These are phyloP conservation scores for Xerocomellus amylosporus DNA, from an alignment of 768 basidiomycete species.

Conservation along the genomic window DNA sequence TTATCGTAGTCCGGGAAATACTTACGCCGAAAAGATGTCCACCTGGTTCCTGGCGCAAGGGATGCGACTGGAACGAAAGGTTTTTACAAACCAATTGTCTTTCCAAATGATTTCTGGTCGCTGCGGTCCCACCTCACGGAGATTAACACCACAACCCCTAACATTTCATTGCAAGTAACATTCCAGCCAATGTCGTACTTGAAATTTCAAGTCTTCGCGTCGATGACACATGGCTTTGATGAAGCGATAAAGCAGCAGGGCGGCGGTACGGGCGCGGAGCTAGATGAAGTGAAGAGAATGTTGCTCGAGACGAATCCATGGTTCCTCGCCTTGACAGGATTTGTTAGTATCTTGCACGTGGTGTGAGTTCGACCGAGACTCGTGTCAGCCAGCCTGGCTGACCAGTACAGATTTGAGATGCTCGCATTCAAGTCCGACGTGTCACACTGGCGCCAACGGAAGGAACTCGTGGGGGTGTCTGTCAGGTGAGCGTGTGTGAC, in stretches of 20 bases:
- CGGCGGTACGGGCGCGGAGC: slow-evolving; percentile 57
- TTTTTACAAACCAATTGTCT: slow-evolving; percentile 84
- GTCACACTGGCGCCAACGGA: slow-evolving; percentile 91
- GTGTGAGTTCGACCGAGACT: slow-evolving; percentile 51
- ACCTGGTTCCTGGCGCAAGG: slow-evolving; percentile 55
- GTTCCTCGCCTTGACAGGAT: slow-evolving; percentile 78
- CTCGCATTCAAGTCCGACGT: slow-evolving; percentile 95
- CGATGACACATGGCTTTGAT: slow-evolving; percentile 83
- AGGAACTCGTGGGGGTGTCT: slow-evolving; percentile 94
- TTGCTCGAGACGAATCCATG: slow-evolving; percentile 85
- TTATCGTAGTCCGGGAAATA: neutral
- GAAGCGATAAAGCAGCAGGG: slow-evolving; percentile 81
- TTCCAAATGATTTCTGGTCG: slow-evolving; percentile 95
- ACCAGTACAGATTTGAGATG: slow-evolving; percentile 75
- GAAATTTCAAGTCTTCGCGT: slow-evolving; percentile 85
- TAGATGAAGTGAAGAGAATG: slow-evolving; percentile 97
- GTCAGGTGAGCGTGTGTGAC: slow-evolving; percentile 57
- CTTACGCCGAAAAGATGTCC: slow-evolving; percentile 50
- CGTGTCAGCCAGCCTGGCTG: slow-evolving; percentile 7
- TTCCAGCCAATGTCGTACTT: slow-evolving; percentile 84
- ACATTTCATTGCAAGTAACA: slow-evolving; percentile 74
- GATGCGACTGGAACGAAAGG: slow-evolving; percentile 65
- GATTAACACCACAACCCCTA: slow-evolving; percentile 79
- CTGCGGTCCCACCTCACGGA: slow-evolving; percentile 78
- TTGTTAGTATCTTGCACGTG: slow-evolving; percentile 85